These are phyloP conservation scores for Marchantia polymorpha DNA, from an alignment of 225 moss, liverwort and hornwort genomes.

Conservation along the genomic window DNA sequence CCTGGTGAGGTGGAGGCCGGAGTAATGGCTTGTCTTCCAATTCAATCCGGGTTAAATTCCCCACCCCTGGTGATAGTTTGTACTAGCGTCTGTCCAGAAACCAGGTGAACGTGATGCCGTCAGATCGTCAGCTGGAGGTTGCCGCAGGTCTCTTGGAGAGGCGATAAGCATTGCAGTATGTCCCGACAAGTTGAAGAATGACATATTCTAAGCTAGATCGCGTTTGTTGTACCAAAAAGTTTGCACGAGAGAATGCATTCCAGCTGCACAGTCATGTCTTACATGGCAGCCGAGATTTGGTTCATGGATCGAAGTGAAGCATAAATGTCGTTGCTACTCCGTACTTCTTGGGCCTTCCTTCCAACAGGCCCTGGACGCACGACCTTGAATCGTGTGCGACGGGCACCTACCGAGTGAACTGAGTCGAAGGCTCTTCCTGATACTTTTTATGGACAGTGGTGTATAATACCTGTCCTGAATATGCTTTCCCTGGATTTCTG, in stretches of 20 bases:
- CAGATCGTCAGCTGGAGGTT: not conserved
- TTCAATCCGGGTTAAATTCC: not conserved
- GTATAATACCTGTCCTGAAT: not conserved
- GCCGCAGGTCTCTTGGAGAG: not conserved
- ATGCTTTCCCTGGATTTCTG: not conserved
- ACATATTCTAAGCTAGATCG: not conserved
- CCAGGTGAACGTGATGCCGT: not conserved
- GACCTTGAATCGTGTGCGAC: not conserved
- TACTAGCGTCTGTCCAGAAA: not conserved
- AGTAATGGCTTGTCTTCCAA: not conserved
- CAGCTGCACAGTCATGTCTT: not conserved
- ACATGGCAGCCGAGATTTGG: not conserved
- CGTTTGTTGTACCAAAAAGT: not conserved
- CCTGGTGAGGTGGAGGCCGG: not conserved
- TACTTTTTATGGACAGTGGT: not conserved
- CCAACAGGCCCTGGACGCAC: not conserved
- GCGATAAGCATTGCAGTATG: not conserved
- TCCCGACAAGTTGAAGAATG: not conserved
- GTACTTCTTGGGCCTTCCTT: not conserved
- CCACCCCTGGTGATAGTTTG: not conserved
- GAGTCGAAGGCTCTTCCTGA: not conserved
- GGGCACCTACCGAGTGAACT: not conserved
- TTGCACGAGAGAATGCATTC: not conserved
- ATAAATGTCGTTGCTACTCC: not conserved
- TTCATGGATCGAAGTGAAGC: not conserved